phyloP scores from a whole-genome alignment of 192 early-diverging fungal species.

The Pecoramyces ruminantium region DNA sequence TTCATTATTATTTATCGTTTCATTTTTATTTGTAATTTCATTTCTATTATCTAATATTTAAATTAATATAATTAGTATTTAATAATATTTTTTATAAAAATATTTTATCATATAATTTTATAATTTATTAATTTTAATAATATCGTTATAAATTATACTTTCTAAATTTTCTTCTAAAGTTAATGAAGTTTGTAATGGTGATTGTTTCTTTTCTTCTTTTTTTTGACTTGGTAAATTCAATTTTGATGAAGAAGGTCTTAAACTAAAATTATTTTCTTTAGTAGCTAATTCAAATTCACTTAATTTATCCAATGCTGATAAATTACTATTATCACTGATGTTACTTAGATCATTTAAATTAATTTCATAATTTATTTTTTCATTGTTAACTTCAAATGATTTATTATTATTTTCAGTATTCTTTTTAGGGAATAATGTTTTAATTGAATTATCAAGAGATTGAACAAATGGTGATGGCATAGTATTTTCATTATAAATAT shows the following conservation, averaged over 20 bases:
- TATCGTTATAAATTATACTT: background rate
- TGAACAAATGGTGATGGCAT: background rate
- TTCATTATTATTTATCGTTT: background rate
- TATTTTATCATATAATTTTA: too few relatives aligned
- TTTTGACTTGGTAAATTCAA: background rate
- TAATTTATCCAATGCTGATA: background rate
- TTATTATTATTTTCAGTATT: background rate
- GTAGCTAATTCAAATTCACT: background rate
- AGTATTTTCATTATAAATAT: background rate
- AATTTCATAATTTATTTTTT: background rate
- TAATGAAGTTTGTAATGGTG: background rate
- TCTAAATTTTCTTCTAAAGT: background rate
- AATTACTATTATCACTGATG: background rate
- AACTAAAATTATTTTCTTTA: background rate
- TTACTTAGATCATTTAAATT: background rate
- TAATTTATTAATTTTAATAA: background rate
- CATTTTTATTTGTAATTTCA: too few relatives aligned
- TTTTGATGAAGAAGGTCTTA: background rate
- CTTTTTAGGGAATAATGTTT: background rate
- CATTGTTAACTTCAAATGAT: background rate
- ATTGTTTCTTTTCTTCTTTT: background rate
- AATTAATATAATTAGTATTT: too few relatives aligned
- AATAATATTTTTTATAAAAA: too few relatives aligned
- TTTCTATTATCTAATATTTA: too few relatives aligned
- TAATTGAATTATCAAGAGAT: background rate